phyloP scores from a whole-genome alignment of 164 flowering plant genomes.

The Amborella trichopoda region DNA sequence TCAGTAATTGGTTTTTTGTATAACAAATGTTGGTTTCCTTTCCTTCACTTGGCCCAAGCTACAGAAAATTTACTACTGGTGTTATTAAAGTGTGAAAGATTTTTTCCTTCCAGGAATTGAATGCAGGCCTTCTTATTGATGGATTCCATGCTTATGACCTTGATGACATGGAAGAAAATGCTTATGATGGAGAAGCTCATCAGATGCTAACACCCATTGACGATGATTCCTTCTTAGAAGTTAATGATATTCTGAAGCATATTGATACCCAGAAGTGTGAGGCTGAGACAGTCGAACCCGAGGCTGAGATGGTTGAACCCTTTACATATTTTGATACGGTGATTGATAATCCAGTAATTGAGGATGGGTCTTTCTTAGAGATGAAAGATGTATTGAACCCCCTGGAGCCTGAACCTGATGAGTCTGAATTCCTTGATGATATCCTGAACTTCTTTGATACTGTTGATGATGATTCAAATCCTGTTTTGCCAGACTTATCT shows the following conservation, averaged over 20 bases:
- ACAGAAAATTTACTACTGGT: no score
- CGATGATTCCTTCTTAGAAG: slow-evolving; percentile 11
- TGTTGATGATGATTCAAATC: slow-evolving; percentile 21
- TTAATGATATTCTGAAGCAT: slow-evolving; percentile 14
- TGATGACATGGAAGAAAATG: no score
- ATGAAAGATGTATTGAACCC: slow-evolving; percentile 31
- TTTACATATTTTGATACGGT: slow-evolving; percentile 19
- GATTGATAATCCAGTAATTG: slow-evolving; percentile 8
- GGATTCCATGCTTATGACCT: no score
- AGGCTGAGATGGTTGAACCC: neutral
- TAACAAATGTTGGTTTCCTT: no score
- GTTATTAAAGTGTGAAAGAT: no score
- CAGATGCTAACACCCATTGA: no score
- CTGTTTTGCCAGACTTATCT: no score
- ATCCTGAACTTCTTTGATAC: slow-evolving; percentile 34
- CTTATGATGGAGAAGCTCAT: no score
- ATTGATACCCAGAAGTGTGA: slow-evolving; percentile 2
- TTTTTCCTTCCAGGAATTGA: no score
- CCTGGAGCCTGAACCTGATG: slow-evolving; percentile 15
- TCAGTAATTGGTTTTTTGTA: no score
- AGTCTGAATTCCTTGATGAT: slow-evolving; percentile 33
- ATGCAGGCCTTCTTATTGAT: no score
- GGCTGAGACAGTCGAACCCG: slow-evolving; percentile 6
- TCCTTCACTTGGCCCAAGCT: no score
- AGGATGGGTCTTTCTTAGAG: slow-evolving; percentile 31